These are phyloP conservation scores for Vaccinium myrtillus DNA, from an alignment of 148 eudicot species.

Conservation along the genomic window DNA sequence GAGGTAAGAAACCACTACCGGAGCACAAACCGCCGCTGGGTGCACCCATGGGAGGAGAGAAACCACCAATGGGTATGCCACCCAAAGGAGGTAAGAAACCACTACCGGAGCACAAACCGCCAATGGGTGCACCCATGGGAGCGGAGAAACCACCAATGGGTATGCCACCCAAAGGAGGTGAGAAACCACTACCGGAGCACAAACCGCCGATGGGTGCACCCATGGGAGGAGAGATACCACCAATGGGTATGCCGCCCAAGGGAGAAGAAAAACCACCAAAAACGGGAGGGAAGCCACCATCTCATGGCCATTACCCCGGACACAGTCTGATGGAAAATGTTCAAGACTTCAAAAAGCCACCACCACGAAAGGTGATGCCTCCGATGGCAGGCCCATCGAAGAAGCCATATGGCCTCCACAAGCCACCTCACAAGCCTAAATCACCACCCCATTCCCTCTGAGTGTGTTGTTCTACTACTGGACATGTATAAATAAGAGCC, in stretches of 20 bases:
- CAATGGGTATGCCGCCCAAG: neutral
- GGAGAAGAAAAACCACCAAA: conserved; percentile 8
- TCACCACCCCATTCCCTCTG: conserved; percentile 10
- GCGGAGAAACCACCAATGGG: neutral
- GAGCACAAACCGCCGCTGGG: neutral
- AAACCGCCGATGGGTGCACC: neutral
- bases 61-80: neutral
- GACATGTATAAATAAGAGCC: conserved; percentile 4
- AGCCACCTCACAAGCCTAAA: neutral
- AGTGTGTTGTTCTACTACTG: neutral
- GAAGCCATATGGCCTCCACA: conserved; percentile 7
- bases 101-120: neutral
- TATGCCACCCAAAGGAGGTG: neutral
- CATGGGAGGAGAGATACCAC: neutral
- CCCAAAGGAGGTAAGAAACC: neutral
- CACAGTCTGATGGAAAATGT: neutral
- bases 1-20: neutral
- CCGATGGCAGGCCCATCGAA: neutral
- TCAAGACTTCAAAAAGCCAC: neutral
- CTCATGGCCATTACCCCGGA: conserved; percentile 2
- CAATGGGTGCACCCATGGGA: neutral
- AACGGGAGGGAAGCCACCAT: neutral
- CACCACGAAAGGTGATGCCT: neutral
- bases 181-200: neutral
- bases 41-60: neutral